Evolutionary conservation across 768 basidiomycete species (phyloP), one percentile per base, ranked within the genome.

Genomic region (Termitomyces sp.): DNA sequence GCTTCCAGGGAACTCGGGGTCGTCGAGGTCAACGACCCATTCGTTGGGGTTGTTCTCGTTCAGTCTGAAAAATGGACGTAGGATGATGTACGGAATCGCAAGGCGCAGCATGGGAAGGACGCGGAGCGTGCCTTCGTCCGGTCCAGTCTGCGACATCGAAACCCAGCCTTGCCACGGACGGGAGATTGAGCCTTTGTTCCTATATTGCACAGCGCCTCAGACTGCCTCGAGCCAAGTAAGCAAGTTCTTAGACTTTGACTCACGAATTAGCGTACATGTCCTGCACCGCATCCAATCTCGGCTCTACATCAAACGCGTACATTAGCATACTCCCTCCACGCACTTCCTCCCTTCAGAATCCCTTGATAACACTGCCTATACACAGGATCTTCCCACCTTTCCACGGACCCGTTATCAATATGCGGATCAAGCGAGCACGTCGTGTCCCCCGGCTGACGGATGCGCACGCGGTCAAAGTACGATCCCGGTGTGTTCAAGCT

Each of bases 401-500:
- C 75, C 59, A 81, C 72, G 8, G 78, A 76, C 11, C 83, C 83
- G 0, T 77, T 77, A 52, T 84, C 82, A 16, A 77, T 69, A 55
- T 88, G 85, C 12, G 88, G 85, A 0, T 85, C 88, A 2, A 91
- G 73, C 0, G 83, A 78, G 66, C 91, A 91, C 50, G 78, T 78
- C 13, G 76, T 70, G 60, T 90, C 89, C 0, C 90, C 91, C 0
- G 89, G 88, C 31, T 78, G 78, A 6, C 91, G 81, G 49, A 91
- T 88, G 2, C 89, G 79, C 12, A 92, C 72, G 6, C 91, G 79
- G 70, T 93, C 91, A 59, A 84, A 88, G 69, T 93, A 93, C 1
- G 85, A 83, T n/a, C 92, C 71, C 0, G 89, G 88, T 3, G 77
- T 83, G 12, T 71, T 63, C 31, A 89, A 75, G 58, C 74, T 76